These are phyloP conservation scores for Chenopodium quinoa DNA, from an alignment of 148 eudicot genomes.

Conservation along the genomic window DNA sequence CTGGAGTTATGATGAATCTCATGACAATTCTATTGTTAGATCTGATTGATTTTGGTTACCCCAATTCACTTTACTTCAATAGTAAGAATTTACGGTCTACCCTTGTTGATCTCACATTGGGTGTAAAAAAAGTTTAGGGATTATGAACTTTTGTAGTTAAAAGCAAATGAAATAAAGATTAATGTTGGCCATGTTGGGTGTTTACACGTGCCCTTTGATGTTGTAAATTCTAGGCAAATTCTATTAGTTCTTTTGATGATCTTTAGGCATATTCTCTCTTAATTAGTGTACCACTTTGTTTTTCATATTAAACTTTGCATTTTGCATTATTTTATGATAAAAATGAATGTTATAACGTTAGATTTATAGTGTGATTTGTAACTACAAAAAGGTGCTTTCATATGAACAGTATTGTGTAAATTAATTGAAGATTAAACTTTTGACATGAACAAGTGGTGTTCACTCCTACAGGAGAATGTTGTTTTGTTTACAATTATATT, in stretches of 20 bases:
- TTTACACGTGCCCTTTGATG: neutral
- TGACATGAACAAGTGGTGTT: neutral
- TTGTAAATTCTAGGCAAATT: neutral
- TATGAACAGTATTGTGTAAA: neutral
- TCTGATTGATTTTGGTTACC: slow-evolving; percentile 13
- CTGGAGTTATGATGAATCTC: slow-evolving; percentile 15
- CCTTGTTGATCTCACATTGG: neutral
- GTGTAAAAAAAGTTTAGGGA: neutral
- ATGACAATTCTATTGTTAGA: slow-evolving; percentile 19
- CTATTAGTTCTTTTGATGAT: neutral
- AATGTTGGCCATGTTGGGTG: neutral
- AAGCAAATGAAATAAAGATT: neutral
- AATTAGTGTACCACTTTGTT: neutral
- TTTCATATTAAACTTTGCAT: neutral
- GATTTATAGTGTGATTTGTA: neutral
- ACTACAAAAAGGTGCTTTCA: neutral
- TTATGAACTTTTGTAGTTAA: neutral
- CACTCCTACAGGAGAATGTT: neutral
- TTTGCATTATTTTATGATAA: neutral
- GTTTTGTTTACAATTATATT: neutral
- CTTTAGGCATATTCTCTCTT: neutral
- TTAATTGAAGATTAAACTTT: neutral
- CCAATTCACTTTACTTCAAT: neutral
- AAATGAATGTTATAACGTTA: neutral
- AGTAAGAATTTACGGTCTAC: neutral